Evolutionary conservation across 106 monocot species (phyloP).

Genomic region (Apostasia shenzhenica): DNA sequence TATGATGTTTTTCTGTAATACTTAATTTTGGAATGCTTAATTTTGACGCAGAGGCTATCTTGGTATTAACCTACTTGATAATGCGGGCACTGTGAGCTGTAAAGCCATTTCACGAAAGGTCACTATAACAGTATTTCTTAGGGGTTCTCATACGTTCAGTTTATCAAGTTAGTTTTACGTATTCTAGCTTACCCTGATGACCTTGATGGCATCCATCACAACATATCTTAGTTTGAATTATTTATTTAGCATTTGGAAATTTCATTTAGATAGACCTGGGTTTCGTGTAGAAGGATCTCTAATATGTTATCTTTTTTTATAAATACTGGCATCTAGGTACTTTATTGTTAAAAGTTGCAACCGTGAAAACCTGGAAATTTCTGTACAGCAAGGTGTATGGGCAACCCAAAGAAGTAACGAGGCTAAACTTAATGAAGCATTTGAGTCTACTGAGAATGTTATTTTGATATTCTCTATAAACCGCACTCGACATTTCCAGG

Average conservation of each 20-base stretch:
- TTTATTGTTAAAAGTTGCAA: slow-evolving; percentile 99
- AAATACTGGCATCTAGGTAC: slow-evolving; percentile 64
- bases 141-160: no score
- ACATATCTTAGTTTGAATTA: no score
- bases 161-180: no score
- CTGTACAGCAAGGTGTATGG: slow-evolving; percentile 99
- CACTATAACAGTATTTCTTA: no score
- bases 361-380: slow-evolving; percentile 96
- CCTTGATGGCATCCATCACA: no score
- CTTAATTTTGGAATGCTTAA: neutral
- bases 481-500: slow-evolving; percentile 97
- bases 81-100: no score
- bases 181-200: no score
- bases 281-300: slow-evolving; percentile 18
- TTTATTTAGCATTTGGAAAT: neutral
- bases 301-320: slow-evolving; percentile 16
- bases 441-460: slow-evolving; percentile 92
- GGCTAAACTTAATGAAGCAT: slow-evolving; percentile 98
- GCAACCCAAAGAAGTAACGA: slow-evolving; percentile 99
- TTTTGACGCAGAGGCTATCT: neutral
- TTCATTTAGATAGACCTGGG: slow-evolving; percentile 9
- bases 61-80: no score
- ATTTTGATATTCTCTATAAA: slow-evolving; percentile 99
- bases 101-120: no score
- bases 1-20: slow-evolving; percentile 1